Evolutionary conservation across 2,329 filamentous ascomycete species (phyloP), one percentile per base, ranked within the genome.

Genomic region (Sphaerulina populicola): DNA sequence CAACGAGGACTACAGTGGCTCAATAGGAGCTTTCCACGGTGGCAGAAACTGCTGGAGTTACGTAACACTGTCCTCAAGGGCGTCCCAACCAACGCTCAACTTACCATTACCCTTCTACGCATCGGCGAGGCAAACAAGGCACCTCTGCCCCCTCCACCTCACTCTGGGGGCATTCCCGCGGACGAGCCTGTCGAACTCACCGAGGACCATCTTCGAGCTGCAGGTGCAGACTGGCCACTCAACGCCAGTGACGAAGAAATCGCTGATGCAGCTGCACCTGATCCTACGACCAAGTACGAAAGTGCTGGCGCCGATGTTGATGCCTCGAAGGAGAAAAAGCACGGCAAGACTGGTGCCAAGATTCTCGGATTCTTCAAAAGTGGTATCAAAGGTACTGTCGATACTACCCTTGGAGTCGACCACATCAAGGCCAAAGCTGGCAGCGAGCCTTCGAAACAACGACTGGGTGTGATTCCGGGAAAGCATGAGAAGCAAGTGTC

Each of bases 11-110:
- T 88, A 3, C 67, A 68, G 10, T 78, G 79, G 58, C 68, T 87
- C 27, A 83, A 86, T 66, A 71, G 69, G 11, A 74, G 73, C 40
- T 75, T 82, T 58, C 86, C 86, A 0, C 72, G 82, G 58, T 93
- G 87, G 87, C 76, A 86, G 61, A 86, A 84, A 59, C 72, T 88
- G 6, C 72, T 91, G 12, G 82, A 89, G 61, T 69, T 88, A 9
- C 77, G 84, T 53, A 88, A 88, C 57, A 88, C 85, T 0, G 66
- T 93, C 1, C 78, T 94, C 45, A 87, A 85, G 63, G 86, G 87
- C 2, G 82, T 93, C 0, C 88, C 88, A 0, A 94, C 88, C 1
- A 93, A 94, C 64, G 86, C 87, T 3, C 88, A 94, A 63, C 78
- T 94, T 14, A 82, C 87, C 0, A 72, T 94, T 27, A 94, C 88